Percentiles rank a stretch among this genome's conserved stretches.
Evolutionary conservation across 2,329 filamentous ascomycete species (phyloP).

Genomic region (Pyrenochaeta sp.): DNA sequence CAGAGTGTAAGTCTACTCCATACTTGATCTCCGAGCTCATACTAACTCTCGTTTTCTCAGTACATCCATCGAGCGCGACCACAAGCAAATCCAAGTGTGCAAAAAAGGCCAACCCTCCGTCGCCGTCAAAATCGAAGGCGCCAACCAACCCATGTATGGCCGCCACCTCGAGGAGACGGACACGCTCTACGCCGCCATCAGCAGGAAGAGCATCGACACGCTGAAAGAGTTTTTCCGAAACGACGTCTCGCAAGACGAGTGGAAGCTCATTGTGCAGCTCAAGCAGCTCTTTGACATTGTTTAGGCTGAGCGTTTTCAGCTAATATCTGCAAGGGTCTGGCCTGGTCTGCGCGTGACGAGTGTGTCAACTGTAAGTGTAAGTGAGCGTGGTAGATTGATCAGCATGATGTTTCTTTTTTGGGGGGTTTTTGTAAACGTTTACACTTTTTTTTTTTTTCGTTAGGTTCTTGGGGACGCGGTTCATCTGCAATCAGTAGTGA

Average conservation of each 20-base stretch:
- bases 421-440: too few relatives aligned
- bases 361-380: too few relatives aligned
- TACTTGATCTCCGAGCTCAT: background rate
- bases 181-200: slow-evolving; percentile 85
- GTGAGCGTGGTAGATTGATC: too few relatives aligned
- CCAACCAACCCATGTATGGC: slow-evolving; percentile 91
- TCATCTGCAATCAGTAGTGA: too few relatives aligned
- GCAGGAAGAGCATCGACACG: slow-evolving; percentile 86
- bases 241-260: slow-evolving; percentile 91
- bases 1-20: slow-evolving; percentile 77
- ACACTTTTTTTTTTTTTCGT: too few relatives aligned
- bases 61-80: slow-evolving; percentile 95
- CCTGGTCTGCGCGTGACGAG: too few relatives aligned
- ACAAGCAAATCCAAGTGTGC: slow-evolving; percentile 90
- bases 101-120: slow-evolving; percentile 98
- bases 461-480: too few relatives aligned
- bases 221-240: slow-evolving; percentile 94
- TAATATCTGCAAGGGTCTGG: too few relatives aligned
- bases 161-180: slow-evolving; percentile 94
- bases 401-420: too few relatives aligned
- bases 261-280: slow-evolving; percentile 91
- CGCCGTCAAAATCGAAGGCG: slow-evolving; percentile 94
- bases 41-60: slow-evolving; percentile 58
- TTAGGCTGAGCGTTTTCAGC: too few relatives aligned
- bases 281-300: slow-evolving; percentile 90